phyloP scores from a whole-genome alignment of 495 filamentous ascomycete genomes.

The Chaetomium fimeti region DNA sequence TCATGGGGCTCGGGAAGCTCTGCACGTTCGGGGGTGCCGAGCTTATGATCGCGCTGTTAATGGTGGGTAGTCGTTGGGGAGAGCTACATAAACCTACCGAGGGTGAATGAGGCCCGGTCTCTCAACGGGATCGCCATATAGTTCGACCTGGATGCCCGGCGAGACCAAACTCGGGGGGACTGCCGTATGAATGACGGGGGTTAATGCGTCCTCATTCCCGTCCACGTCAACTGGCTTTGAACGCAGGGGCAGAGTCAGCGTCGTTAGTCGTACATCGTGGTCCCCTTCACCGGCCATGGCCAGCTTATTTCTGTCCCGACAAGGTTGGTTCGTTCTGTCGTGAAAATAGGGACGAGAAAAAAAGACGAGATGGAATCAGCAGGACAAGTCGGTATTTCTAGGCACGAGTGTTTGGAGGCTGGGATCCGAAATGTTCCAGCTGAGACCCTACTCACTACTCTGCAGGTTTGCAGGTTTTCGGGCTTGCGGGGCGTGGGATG shows the following conservation, averaged over 20 bases:
- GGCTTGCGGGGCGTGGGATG: too few relatives aligned
- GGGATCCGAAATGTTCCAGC: too few relatives aligned
- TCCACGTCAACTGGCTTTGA: conserved; percentile 14
- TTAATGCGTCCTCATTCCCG: conserved; percentile 20
- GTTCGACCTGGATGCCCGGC: conserved; percentile 44
- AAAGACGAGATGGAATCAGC: neutral
- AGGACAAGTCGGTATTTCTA: neutral
- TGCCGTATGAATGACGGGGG: conserved; percentile 17
- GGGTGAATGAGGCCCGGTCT: conserved; percentile 28
- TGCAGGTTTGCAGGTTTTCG: too few relatives aligned
- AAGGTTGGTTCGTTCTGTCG: neutral
- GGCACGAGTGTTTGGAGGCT: too few relatives aligned
- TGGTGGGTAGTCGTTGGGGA: neutral
- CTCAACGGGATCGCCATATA: conserved; percentile 31
- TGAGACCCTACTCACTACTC: too few relatives aligned
- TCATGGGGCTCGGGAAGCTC: conserved; percentile 60
- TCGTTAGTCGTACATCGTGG: conserved; percentile 5
- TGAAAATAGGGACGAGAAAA: neutral
- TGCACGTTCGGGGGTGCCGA: conserved; percentile 43
- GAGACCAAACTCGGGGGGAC: conserved; percentile 34
- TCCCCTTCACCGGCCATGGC: conserved; percentile 18
- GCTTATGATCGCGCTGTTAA: conserved; percentile 26
- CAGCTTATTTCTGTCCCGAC: neutral
- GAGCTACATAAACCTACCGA: conserved; percentile 32
- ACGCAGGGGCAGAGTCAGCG: conserved; percentile 26